These are phyloP conservation scores for Diaporthe destruens DNA, from an alignment of 2,329 filamentous ascomycete genomes.

Conservation along the genomic window DNA sequence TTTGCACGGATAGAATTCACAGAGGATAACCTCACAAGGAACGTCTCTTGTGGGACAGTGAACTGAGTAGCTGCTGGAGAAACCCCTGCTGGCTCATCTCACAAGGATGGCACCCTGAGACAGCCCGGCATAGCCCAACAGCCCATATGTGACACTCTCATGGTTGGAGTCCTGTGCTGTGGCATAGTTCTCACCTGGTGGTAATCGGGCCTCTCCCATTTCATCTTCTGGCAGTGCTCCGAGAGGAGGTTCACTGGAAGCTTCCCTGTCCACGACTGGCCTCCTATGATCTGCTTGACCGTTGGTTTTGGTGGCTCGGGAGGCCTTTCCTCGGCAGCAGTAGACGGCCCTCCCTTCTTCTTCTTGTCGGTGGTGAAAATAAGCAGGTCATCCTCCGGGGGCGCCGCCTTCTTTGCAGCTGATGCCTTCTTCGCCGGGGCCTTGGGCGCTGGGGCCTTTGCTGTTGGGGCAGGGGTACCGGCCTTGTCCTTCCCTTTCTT, in stretches of 20 bases:
- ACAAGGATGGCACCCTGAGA: background rate
- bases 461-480: constrained; percentile 50
- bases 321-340: constrained; percentile 49
- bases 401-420: constrained; percentile 47
- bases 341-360: constrained; percentile 53
- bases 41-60: background rate
- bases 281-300: constrained; percentile 87
- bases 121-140: too few relatives aligned
- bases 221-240: constrained; percentile 95
- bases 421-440: constrained; percentile 37
- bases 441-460: background rate
- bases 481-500: constrained; percentile 68
- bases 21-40: background rate
- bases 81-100: background rate
- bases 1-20: background rate
- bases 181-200: constrained; percentile 70
- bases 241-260: constrained; percentile 92
- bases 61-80: background rate
- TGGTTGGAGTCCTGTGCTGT: background rate
- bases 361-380: constrained; percentile 71
- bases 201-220: constrained; percentile 95
- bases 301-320: constrained; percentile 70
- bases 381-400: constrained; percentile 65
- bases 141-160: background rate
- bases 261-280: constrained; percentile 97